Evolutionary conservation across 495 filamentous ascomycete species (phyloP).

Genomic region (Xylaria flabelliformis): DNA sequence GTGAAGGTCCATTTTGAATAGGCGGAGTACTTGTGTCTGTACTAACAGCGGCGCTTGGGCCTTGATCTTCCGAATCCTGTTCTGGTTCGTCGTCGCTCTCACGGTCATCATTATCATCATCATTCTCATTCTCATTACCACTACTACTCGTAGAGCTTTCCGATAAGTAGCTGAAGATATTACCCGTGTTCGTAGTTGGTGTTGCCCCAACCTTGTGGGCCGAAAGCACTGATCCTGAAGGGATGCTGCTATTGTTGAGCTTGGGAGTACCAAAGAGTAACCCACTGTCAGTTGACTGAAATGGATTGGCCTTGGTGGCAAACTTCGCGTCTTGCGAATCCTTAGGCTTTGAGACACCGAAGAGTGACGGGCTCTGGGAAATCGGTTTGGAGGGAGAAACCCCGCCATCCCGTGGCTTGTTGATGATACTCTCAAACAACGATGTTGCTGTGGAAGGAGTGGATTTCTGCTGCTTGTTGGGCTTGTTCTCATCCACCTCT

Average conservation of each 20-base stretch:
- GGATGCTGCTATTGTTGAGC: not conserved
- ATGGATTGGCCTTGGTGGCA: constrained; percentile 40
- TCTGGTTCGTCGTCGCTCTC: constrained; percentile 54
- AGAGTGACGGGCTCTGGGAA: constrained; percentile 24
- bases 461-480: constrained; percentile 65
- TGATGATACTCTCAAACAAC: constrained; percentile 54
- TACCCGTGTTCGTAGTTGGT: constrained; percentile 40
- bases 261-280: constrained; percentile 28
- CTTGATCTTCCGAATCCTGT: constrained; percentile 53
- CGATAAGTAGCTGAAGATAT: constrained; percentile 70
- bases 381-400: constrained; percentile 32
- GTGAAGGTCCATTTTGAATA: constrained; percentile 36
- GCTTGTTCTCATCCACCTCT: constrained; percentile 60
- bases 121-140: constrained; percentile 51
- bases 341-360: constrained; percentile 33
- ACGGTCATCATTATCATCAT: constrained; percentile 50
- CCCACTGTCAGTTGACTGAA: constrained; percentile 30
- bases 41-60: constrained; percentile 43
- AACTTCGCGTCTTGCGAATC: constrained; percentile 30
- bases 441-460: constrained; percentile 56
- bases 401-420: constrained; percentile 37
- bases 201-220: constrained; percentile 27
- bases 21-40: constrained; percentile 43
- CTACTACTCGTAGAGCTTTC: constrained; percentile 56
- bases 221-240: constrained; percentile 29